Base-by-base conservation (phyloP, 2,329 filamentous ascomycete species). In the Aspergillus carbonarius region DNA sequence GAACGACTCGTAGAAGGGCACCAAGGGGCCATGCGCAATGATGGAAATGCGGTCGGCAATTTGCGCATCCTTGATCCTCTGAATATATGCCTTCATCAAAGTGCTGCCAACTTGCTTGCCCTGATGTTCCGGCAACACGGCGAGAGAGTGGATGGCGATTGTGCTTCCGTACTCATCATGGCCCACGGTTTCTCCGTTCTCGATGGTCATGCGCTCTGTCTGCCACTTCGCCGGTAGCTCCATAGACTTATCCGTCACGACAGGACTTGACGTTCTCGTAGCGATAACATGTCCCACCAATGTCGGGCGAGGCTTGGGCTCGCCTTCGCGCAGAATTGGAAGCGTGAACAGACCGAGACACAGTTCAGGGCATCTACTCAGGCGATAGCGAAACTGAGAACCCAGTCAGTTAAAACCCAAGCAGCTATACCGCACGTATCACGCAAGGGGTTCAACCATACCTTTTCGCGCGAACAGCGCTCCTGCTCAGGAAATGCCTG, bases 121-220 rank as follows among this genome's bases (percentile, higher is more conserved):
- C 64, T 95, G 91, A 57, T 92, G 85, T 59, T 87, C 84, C 0
- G 91, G 91, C 55, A 89, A 81, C 5, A 96, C 88, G 17, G 90
- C 91, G 5, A 97, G 81, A 0, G 90, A 93, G 75, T 97, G 93
- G 51, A 96, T 78, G 56, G 87, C 91, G 56, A 96, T 82, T 0
- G 91, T 96, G 44, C 86, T 78, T 39, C 92, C 92, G 15, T 80
- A 78, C 59, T 91, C 85, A 66, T 89, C 85, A 74, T 96, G 91
- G 32, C 91, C 91, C 9, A 86, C 69, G 1, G 74, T 70, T 35
- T 82, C 59, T 34, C 66, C 79, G 48, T 76, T 72, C 54, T 79
- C 75, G 54, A 74, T 63, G 10, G 70, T 72, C 59, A 71, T 69
- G 57, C 76, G 76, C 50, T 74, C 69, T 8, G 80, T 79, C 60